Percentiles rank a stretch among this genome's conserved stretches.
Evolutionary conservation across 73 alveolate genomes (phyloP).

Genomic region (Symbiodinium pilosum): DNA sequence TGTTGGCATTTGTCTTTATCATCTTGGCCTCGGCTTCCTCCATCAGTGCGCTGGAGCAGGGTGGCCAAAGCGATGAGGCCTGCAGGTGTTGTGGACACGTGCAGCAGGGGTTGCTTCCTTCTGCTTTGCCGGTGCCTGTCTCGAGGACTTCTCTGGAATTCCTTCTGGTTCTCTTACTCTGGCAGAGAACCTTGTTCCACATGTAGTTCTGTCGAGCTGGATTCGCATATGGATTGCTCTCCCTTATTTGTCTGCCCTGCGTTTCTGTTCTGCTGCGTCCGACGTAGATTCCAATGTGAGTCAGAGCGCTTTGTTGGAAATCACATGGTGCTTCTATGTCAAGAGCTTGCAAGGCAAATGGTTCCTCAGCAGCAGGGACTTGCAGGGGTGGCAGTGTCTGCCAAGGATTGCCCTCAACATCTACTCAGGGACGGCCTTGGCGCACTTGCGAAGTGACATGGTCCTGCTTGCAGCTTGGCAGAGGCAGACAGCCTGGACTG

Average conservation of each 20-base stretch:
- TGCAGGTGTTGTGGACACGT: not conserved
- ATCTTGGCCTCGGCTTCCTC: slow-evolving; percentile 65
- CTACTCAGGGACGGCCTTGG: slow-evolving; percentile 22
- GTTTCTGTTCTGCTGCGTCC: no score
- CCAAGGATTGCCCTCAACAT: slow-evolving; percentile 70
- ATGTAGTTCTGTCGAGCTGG: no score
- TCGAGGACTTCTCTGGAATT: slow-evolving; percentile 65
- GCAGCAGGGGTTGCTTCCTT: not conserved
- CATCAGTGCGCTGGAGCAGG: slow-evolving; percentile 78
- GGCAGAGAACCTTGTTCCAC: slow-evolving; percentile 40
- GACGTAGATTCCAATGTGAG: no score
- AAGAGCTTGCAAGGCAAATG: no score
- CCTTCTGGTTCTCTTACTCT: slow-evolving; percentile 16
- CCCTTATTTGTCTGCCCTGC: no score
- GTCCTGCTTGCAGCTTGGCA: slow-evolving; percentile 49
- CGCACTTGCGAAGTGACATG: slow-evolving; percentile 33
- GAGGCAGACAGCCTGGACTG: not conserved
- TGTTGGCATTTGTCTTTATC: slow-evolving; percentile 70
- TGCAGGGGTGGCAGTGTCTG: no score
- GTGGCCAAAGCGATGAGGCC: slow-evolving; percentile 1
- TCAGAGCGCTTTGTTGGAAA: no score
- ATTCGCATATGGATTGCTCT: no score
- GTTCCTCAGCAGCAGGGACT: no score
- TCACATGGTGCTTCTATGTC: no score
- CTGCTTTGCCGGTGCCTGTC: not conserved